Evolutionary conservation across 2,329 filamentous ascomycete species (phyloP).

Genomic region (Fusarium nisikadoi): DNA sequence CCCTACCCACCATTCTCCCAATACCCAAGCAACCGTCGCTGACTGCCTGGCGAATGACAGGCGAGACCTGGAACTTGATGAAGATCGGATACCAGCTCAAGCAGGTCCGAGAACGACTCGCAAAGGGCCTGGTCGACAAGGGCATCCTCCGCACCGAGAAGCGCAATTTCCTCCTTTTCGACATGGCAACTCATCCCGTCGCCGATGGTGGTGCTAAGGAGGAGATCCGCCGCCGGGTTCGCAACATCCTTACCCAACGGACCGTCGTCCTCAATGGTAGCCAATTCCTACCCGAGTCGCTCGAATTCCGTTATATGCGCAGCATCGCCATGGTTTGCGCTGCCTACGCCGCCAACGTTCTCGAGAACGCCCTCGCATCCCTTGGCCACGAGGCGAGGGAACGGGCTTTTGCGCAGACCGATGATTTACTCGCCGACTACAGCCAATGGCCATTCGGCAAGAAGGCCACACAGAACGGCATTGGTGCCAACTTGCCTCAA

Average conservation of each 20-base stretch:
- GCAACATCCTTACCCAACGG: conserved; percentile 90
- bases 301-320: conserved; percentile 92
- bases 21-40: conserved; percentile 19
- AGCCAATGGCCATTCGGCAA: conserved; percentile 97
- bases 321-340: conserved; percentile 98
- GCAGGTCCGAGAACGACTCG: conserved; percentile 96
- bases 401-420: conserved; percentile 94
- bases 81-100: conserved; percentile 99
- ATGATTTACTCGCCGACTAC: conserved; percentile 94
- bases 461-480: conserved; percentile 81
- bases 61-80: conserved; percentile 99
- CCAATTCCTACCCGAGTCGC: conserved; percentile 91
- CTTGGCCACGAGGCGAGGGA: conserved; percentile 95
- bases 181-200: conserved; percentile 99
- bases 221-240: conserved; percentile 91
- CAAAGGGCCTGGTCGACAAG: conserved; percentile 98
- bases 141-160: conserved; percentile 98
- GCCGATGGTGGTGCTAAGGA: conserved; percentile 97
- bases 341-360: conserved; percentile 95
- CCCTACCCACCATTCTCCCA: conserved; percentile 18
- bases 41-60: conserved; percentile 58
- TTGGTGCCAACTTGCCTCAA: conserved; percentile 91
- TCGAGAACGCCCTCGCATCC: conserved; percentile 96
- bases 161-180: conserved; percentile 98
- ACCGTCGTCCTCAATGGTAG: conserved; percentile 89